Percentiles rank a stretch among this genome's conserved stretches.
Conservation (phyloP, 2,329 filamentous ascomycete genomes). For the Eurotiales sp. region DNA sequence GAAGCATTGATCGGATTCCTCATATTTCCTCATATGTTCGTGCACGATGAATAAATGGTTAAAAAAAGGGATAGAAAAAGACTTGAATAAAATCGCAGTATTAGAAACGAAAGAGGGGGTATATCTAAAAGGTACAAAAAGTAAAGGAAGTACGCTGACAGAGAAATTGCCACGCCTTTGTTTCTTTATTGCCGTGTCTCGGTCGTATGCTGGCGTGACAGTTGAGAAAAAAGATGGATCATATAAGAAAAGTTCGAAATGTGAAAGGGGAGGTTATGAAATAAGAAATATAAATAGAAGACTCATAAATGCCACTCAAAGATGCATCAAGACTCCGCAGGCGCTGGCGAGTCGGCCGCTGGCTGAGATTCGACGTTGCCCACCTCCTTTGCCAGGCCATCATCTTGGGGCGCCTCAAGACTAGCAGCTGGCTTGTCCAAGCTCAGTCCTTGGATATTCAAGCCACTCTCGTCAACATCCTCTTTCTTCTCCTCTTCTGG, state of each 20-base stretch:
- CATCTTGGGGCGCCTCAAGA: slow-evolving; percentile 16
- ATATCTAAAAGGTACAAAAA: slow-evolving; percentile 9
- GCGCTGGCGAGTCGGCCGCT: slow-evolving; percentile 25
- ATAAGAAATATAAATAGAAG: not conserved
- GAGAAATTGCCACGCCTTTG: slow-evolving; percentile 11
- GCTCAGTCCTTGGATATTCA: slow-evolving; percentile 33
- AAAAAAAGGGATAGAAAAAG: slow-evolving; percentile 18
- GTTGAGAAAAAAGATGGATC: not conserved
- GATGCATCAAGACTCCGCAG: slow-evolving; percentile 19
- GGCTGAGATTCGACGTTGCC: slow-evolving; percentile 22
- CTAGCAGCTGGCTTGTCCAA: slow-evolving; percentile 24
- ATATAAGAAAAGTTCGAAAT: not conserved
- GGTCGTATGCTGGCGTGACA: not conserved
- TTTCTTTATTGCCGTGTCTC: not conserved
- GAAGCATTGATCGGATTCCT: slow-evolving; percentile 3
- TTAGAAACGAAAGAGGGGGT: slow-evolving; percentile 7
- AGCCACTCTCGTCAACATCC: slow-evolving; percentile 24
- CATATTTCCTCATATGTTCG: slow-evolving; percentile 11
- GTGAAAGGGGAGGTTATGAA: not conserved
- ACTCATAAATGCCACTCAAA: too few relatives aligned
- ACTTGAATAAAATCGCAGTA: too few relatives aligned
- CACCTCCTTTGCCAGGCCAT: not conserved
- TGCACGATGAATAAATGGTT: slow-evolving; percentile 10
- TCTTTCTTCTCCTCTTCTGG: slow-evolving; percentile 23
- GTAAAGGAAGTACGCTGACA: not conserved